Evolutionary conservation across 768 basidiomycete species (phyloP).

Genomic region (Trametes cubensis): DNA sequence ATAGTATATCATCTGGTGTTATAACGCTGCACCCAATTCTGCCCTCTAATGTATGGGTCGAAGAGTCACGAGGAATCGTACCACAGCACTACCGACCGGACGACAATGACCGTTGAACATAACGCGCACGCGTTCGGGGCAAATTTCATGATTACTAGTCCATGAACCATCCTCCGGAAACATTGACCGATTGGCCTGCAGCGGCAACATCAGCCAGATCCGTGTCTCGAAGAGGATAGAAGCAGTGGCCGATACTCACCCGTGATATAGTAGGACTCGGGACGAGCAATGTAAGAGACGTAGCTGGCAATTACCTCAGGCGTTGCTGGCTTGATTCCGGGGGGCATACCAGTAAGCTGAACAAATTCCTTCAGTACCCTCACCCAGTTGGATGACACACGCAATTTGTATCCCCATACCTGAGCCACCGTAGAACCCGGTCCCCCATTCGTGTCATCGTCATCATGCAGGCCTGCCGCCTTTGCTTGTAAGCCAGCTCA

Average conservation of each 20-base stretch:
- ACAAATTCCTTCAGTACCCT: not conserved
- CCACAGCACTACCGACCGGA: no score
- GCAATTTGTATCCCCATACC: not conserved
- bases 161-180: not conserved
- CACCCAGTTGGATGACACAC: no score
- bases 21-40: no score
- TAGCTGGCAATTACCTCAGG: conserved; percentile 26
- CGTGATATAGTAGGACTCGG: conserved; percentile 29
- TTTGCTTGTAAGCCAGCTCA: not conserved
- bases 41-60: no score
- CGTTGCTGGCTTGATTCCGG: conserved; percentile 6
- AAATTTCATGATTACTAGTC: conserved; percentile 27
- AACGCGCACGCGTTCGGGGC: no score
- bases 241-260: conserved; percentile 21
- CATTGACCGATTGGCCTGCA: not conserved
- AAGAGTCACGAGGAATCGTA: no score
- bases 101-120: no score
- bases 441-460: conserved; percentile 3
- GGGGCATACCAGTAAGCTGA: conserved; percentile 16
- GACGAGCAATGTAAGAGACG: conserved; percentile 30
- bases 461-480: conserved; percentile 20
- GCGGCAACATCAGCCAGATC: no score
- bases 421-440: not conserved
- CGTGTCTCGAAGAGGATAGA: not conserved
- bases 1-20: no score